Evolutionary conservation across 75 land plant species (phyloP), one percentile per base, ranked within the genome.

Genomic region (Larix kaempferi): DNA sequence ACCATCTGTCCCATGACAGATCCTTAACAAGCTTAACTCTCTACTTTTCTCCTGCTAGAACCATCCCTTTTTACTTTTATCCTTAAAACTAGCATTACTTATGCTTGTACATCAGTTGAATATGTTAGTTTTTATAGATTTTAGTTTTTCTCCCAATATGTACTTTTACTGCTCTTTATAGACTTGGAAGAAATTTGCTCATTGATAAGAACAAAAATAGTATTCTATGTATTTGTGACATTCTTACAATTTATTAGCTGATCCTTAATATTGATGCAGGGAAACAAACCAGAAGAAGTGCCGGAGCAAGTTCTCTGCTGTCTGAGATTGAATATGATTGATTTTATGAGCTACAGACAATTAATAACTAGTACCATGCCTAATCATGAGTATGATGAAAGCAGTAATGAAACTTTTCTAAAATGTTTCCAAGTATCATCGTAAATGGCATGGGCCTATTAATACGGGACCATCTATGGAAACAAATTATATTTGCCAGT

Each of bases 261-360:
- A 19, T 58, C 7, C n/a, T 58, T 58, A 33, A 5, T 71, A 57
- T 5, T 21, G n/a, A 1, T 66, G 44, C 78, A 89, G 91, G 89
- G 80, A 80, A 84, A 84, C 61, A 86, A 81, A 74, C 80, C 84
- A 56, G 93, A 93, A 29, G 95, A 93, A 44, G 79, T 93, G 73
- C 95, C 95, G 55, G 95, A 93, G 85, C 93, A 90, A 29, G 77
- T 93, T 4, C 83, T 92, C 22, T 88, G 93, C 71, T 91, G 91
- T 76, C 76, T 88, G 19, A 82, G 95, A 15, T 69, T 93, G 63
- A 90, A 87, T 77, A 89, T 81, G 61, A 80, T 93, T 23, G 89
- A 93, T 67, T 79, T 82, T 72, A 73, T 66, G 10, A 75, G 59
- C n/a, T 80, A 59, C 64, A 83, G 65, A 23, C 76, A 77, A 27